A percentile compares a stretch with the other conserved stretches of the same genome.
Evolutionary conservation across 495 filamentous ascomycete genomes (phyloP).

Genomic region (Penicillium antarcticum): DNA sequence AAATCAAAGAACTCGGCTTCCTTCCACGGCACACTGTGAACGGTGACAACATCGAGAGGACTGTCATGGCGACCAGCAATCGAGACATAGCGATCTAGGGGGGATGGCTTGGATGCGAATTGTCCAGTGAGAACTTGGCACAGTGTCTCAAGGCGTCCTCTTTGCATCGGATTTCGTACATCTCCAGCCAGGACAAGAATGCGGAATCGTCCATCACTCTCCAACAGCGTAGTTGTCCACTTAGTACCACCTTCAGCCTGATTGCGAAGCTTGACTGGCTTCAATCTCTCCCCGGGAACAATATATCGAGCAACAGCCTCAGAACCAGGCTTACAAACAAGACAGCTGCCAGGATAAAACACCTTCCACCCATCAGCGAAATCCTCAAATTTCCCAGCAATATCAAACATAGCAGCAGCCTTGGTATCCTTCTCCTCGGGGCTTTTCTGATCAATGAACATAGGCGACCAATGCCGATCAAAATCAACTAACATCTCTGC

Average conservation of each 20-base stretch:
- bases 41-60: conserved; percentile 53
- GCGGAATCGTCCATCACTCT: conserved; percentile 54
- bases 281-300: conserved; percentile 48
- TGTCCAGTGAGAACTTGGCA: conserved; percentile 34
- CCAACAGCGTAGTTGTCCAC: conserved; percentile 43
- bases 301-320: conserved; percentile 32
- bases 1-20: conserved; percentile 56
- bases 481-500: conserved; percentile 71
- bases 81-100: conserved; percentile 38
- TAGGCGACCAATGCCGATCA: conserved; percentile 42
- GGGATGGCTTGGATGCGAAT: background rate
- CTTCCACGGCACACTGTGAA: conserved; percentile 51
- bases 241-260: conserved; percentile 50
- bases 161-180: conserved; percentile 40
- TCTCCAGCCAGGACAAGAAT: conserved; percentile 64
- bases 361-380: conserved; percentile 39
- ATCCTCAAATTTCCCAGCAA: conserved; percentile 21
- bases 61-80: conserved; percentile 29
- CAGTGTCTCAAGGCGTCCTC: conserved; percentile 42
- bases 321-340: conserved; percentile 24
- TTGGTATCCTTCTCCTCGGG: conserved; percentile 4
- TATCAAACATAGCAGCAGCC: conserved; percentile 22
- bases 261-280: conserved; percentile 50
- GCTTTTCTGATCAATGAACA: conserved; percentile 15
- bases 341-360: conserved; percentile 29